Conservation (phyloP, 768 basidiomycete genomes). For the Tremella fuciformis region DNA sequence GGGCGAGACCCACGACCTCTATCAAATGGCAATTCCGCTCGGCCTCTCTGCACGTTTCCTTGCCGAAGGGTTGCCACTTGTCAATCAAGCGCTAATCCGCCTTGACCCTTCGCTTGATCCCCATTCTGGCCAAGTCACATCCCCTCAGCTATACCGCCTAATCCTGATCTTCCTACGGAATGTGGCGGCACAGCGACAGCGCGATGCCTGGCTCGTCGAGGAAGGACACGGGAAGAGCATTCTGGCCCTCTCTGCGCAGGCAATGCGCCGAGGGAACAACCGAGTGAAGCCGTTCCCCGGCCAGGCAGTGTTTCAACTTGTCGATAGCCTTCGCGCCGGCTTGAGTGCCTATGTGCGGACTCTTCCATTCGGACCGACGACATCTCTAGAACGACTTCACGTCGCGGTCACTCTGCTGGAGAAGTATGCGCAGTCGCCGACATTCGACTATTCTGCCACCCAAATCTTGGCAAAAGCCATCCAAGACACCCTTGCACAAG, state of each 20-base stretch:
- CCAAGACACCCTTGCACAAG: constrained; percentile 52
- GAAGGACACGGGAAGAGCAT: constrained; percentile 22
- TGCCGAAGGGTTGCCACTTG: too few relatives aligned
- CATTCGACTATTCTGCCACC: constrained; percentile 67
- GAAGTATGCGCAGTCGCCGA: constrained; percentile 51
- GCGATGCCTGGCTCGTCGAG: constrained; percentile 19
- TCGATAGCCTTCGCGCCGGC: not conserved
- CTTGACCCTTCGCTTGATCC: too few relatives aligned
- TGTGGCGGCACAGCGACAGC: constrained; percentile 4
- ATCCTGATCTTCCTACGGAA: constrained; percentile 25
- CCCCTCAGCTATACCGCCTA: constrained; percentile 10
- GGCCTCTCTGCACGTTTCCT: too few relatives aligned
- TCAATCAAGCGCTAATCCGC: too few relatives aligned
- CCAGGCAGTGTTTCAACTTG: constrained; percentile 28
- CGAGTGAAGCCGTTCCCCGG: constrained; percentile 18
- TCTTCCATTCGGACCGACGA: not conserved
- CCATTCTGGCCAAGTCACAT: too few relatives aligned
- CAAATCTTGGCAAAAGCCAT: constrained; percentile 64
- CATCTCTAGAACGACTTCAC: constrained; percentile 21
- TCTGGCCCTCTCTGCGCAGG: constrained; percentile 21
- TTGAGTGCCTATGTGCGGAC: not conserved
- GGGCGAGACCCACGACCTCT: not conserved
- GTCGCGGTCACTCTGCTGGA: constrained; percentile 54
- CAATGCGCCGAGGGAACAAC: constrained; percentile 13
- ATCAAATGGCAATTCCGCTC: too few relatives aligned